Conservation (phyloP, 805 yeast genomes). For the Yamadazyma phyllophila region DNA sequence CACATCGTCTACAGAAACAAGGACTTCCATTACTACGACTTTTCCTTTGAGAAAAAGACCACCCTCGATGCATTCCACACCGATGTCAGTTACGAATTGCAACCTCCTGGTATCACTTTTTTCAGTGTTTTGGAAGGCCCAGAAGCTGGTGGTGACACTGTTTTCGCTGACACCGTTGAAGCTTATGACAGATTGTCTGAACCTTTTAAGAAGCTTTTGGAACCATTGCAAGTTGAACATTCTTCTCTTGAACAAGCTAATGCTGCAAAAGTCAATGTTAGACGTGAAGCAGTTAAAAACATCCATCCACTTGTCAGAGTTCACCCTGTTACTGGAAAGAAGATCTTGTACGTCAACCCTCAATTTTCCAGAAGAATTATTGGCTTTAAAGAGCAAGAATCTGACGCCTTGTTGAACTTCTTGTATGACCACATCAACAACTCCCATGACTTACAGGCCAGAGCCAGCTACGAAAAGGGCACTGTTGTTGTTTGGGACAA, state of each 20-base stretch:
- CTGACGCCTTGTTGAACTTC: conserved; percentile 32
- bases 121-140: conserved; percentile 38
- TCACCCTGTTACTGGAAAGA: conserved; percentile 39
- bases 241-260: conserved; percentile 35
- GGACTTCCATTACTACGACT: conserved; percentile 12
- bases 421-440: conserved; percentile 31
- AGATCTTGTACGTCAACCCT: conserved; percentile 34
- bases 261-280: conserved; percentile 14
- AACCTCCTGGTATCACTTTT: conserved; percentile 40
- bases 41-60: conserved; percentile 18
- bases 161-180: conserved; percentile 38
- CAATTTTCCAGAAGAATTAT: conserved; percentile 35
- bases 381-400: conserved; percentile 39
- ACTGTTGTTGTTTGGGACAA: conserved; percentile 42
- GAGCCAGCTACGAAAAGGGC: conserved; percentile 35
- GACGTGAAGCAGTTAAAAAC: conserved; percentile 35
- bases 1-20: conserved; percentile 28
- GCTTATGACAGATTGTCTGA: conserved; percentile 41
- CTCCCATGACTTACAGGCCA: conserved; percentile 37
- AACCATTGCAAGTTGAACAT: conserved; percentile 36
- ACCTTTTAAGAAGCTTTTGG: conserved; percentile 32
- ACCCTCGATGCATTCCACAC: conserved; percentile 35
- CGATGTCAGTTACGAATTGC: conserved; percentile 40
- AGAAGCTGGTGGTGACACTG: conserved; percentile 40
- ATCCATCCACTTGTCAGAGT: conserved; percentile 40